Evolutionary conservation across 306 rosid genomes (phyloP), one percentile per base, ranked within the genome.

Genomic region (Vigna mungo): DNA sequence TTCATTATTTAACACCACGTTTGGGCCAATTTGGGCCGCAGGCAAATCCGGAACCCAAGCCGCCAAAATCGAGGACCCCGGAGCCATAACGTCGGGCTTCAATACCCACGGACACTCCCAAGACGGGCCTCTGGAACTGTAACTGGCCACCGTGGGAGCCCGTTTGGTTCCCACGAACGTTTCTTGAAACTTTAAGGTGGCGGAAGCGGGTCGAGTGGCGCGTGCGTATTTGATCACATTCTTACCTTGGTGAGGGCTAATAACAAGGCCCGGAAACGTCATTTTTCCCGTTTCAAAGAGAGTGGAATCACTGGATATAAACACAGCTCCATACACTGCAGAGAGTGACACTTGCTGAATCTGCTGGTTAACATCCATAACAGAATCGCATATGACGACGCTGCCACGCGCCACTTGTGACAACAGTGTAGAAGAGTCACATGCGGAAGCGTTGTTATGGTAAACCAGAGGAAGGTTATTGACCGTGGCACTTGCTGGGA

Each of bases 121-220:
- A 61, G 68, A 61, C 11, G 68, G 68, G 68, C 68, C 68, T 61
- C 68, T 32, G 0, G 68, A 61, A 32, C 68, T 61, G 43, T 61
- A 61, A 7, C 6, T 16, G 2, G 68, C 68, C 23, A 61, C 68
- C 6, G 44, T 61, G 23, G 68, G 68, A 3, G 23, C 68, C 68
- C 14, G 44, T 9, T 32, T 61, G 1, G 46, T 16, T 61, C 68
- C 68, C 0, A 61, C 3, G 4, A 16, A 16, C 46, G 68, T 61
- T 16, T 61, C 44, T 61, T 61, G 68, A 61, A 61, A 61, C 14
- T 34, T 61, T 1, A 61, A 32, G 3, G 68, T 32, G 9, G 68
- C 68, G 2, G 46, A 15, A 34, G 68, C 12, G 14, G 12, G 23
- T 61, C 1, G 46, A 0, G 6, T 32, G 3, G 21, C 13, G 7